These are phyloP conservation scores for Papilionanthe hybrid DNA, from an alignment of 116 monocot species.

Conservation along the genomic window DNA sequence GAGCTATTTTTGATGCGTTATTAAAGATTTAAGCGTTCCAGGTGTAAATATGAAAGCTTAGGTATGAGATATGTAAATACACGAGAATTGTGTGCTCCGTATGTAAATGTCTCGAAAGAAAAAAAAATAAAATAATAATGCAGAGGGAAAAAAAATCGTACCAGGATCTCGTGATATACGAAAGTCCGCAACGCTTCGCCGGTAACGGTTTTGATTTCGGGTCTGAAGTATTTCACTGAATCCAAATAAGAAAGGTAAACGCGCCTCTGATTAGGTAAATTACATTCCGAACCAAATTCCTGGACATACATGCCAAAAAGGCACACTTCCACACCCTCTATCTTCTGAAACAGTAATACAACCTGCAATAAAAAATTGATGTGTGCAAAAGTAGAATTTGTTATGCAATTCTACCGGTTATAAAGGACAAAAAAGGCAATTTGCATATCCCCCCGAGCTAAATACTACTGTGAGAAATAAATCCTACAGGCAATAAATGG, in stretches of 20 bases:
- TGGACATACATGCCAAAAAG: conserved; percentile 81
- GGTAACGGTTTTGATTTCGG: conserved; percentile 58
- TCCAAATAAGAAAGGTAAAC: conserved; percentile 74
- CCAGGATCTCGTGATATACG: conserved; percentile 86
- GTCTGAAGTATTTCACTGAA: conserved; percentile 74
- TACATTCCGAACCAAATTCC: conserved; percentile 70
- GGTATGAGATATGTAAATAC: too few species aligned
- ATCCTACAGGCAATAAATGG: not conserved
- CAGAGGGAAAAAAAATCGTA: conserved; percentile 10
- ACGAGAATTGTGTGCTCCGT: too few species aligned
- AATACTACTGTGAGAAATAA: not conserved
- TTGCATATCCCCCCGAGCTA: not conserved
- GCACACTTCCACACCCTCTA: conserved; percentile 69
- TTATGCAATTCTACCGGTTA: not conserved
- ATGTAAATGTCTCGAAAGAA: too few species aligned
- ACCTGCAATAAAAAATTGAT: conserved; percentile 33
- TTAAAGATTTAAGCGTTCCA: too few species aligned
- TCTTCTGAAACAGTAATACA: conserved; percentile 70
- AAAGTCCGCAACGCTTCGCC: conserved; percentile 72
- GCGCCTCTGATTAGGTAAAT: conserved; percentile 61
- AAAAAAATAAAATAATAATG: conserved; percentile 8
- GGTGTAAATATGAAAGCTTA: too few species aligned
- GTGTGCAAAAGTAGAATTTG: not conserved
- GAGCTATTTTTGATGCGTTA: too few species aligned
- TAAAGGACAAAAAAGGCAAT: not conserved